Percentiles rank a stretch among this genome's conserved stretches.
Conservation (phyloP, 23 red algal species). For the Gracilaria gracilis region DNA sequence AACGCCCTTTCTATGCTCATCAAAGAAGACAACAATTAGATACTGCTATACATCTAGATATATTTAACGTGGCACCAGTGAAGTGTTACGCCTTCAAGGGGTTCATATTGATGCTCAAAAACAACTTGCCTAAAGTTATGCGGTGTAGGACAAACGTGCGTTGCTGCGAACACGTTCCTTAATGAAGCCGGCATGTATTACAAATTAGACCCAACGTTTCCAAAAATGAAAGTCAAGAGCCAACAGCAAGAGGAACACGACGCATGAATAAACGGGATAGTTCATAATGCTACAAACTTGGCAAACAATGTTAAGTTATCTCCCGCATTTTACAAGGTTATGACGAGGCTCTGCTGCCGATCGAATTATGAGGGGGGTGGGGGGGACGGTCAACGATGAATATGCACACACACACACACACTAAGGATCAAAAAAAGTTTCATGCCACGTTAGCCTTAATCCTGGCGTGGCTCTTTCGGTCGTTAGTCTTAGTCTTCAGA, state of each 20-base stretch:
- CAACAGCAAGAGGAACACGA: neutral
- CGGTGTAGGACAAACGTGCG: neutral
- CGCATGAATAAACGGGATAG: neutral
- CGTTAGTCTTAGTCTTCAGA: conserved; percentile 1
- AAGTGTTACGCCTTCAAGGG: too few species aligned
- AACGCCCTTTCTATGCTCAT: too few species aligned
- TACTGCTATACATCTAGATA: too few species aligned
- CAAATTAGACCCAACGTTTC: too few species aligned
- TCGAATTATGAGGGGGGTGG: neutral
- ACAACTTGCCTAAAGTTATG: neutral
- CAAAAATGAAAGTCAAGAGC: too few species aligned
- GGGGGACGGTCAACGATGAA: neutral
- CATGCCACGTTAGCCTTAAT: neutral
- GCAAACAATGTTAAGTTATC: neutral
- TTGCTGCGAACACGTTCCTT: neutral
- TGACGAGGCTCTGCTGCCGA: neutral
- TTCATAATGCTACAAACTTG: conserved; percentile 1
- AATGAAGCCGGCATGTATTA: neutral
- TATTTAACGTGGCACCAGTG: too few species aligned
- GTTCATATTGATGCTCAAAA: neutral
- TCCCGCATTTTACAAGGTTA: conserved; percentile 23
- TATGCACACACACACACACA: neutral
- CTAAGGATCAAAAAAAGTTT: neutral
- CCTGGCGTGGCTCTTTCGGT: neutral
- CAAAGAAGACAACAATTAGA: too few species aligned